Evolutionary conservation across 2,329 filamentous ascomycete species (phyloP).

Genomic region (Dactylonectria macrodidyma): DNA sequence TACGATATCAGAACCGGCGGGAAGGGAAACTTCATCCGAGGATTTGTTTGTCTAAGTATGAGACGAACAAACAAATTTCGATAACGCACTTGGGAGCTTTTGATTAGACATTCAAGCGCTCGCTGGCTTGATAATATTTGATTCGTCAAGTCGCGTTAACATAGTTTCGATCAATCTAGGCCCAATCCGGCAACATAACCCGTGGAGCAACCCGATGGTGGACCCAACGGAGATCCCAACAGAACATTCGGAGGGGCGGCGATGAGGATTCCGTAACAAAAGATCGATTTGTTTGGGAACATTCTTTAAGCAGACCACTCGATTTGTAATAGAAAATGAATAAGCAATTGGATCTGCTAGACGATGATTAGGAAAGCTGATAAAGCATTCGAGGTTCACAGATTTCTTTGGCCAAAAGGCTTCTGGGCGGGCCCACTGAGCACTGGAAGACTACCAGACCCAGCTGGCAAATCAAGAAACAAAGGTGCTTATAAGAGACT

Average conservation of each 20-base stretch:
- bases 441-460: neutral
- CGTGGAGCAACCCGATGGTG: conserved; percentile 1
- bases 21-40: neutral
- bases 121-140: conserved; percentile 1
- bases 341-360: conserved; percentile 3
- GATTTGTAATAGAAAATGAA: conserved; percentile 4
- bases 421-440: neutral
- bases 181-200: conserved; percentile 2
- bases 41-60: conserved; percentile 4
- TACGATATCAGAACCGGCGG: neutral
- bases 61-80: neutral
- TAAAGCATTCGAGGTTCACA: conserved; percentile 3
- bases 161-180: conserved; percentile 1
- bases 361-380: conserved; percentile 1
- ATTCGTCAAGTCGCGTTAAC: conserved; percentile 1
- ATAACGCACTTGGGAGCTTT: conserved; percentile 3
- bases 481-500: neutral
- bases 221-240: neutral
- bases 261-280: conserved; percentile 1
- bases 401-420: conserved; percentile 2
- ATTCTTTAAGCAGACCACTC: neutral
- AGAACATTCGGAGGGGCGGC: conserved; percentile 1
- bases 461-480: neutral
- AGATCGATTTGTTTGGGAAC: neutral
- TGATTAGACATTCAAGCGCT: conserved; percentile 3